These are phyloP conservation scores for Tieghemiomyces parasiticus DNA, from an alignment of 192 early-diverging fungal species.

Conservation along the genomic window DNA sequence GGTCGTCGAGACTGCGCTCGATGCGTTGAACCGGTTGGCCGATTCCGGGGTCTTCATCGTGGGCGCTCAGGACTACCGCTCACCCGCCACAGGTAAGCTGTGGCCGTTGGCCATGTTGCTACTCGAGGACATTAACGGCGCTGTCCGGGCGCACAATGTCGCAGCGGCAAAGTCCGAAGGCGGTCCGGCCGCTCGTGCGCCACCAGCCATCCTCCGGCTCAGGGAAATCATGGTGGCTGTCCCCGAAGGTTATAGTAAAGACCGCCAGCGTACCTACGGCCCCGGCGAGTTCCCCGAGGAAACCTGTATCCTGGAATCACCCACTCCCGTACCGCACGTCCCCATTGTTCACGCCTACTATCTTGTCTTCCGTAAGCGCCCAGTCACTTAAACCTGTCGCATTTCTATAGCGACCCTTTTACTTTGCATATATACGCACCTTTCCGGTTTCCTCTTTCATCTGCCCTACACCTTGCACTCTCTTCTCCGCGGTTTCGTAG, in stretches of 20 bases:
- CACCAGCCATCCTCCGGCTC: conserved; percentile 20
- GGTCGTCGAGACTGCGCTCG: conserved; percentile 41
- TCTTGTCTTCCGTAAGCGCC: conserved; percentile 6
- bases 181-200: too few relatives aligned
- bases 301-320: conserved; percentile 18
- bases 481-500: too few relatives aligned
- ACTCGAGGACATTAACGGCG: conserved; percentile 51
- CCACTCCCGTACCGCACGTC: conserved; percentile 14
- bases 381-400: too few relatives aligned
- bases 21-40: conserved; percentile 37
- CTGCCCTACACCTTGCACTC: too few relatives aligned
- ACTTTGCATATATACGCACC: too few relatives aligned
- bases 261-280: conserved; percentile 24
- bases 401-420: too few relatives aligned
- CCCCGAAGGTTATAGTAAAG: conserved; percentile 25
- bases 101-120: conserved; percentile 62
- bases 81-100: conserved; percentile 36
- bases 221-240: conserved; percentile 36
- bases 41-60: conserved; percentile 48
- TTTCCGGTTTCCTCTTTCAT: too few relatives aligned
- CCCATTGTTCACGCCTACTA: conserved; percentile 23
- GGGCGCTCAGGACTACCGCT: conserved; percentile 54
- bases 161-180: too few relatives aligned
- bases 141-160: conserved; percentile 19
- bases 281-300: conserved; percentile 25